These are phyloP conservation scores for Punica granatum DNA, from an alignment of 345 rosid genomes.

Conservation along the genomic window DNA sequence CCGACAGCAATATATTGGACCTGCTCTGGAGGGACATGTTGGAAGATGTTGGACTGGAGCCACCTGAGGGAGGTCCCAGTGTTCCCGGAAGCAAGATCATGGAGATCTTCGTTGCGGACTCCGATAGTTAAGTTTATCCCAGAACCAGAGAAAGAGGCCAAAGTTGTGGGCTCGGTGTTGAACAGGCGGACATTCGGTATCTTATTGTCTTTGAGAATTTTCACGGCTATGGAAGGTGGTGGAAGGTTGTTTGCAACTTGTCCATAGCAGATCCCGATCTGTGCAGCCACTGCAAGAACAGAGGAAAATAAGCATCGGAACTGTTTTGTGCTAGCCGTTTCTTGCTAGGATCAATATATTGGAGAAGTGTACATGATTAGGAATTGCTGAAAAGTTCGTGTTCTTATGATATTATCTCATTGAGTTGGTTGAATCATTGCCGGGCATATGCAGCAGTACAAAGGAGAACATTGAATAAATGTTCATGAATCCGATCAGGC, in stretches of 20 bases:
- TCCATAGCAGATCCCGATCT: constrained; percentile 35
- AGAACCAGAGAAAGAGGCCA: constrained; percentile 25
- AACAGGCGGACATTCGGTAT: constrained; percentile 26
- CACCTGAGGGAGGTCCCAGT: constrained; percentile 15
- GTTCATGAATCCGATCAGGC: neutral
- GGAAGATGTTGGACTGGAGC: constrained; percentile 28
- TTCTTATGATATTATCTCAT: too few relatives aligned
- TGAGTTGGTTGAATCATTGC: neutral
- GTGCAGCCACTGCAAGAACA: constrained; percentile 20
- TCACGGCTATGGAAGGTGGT: constrained; percentile 8
- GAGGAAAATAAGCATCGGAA: neutral
- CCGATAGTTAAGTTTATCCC: constrained; percentile 28
- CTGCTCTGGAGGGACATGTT: constrained; percentile 18
- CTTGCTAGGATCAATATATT: too few relatives aligned
- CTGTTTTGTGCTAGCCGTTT: too few relatives aligned
- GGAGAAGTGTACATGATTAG: too few relatives aligned
- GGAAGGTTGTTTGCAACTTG: constrained; percentile 30
- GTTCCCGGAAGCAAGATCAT: constrained; percentile 18
- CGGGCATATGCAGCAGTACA: neutral
- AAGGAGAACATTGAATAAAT: neutral
- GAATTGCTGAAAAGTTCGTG: too few relatives aligned
- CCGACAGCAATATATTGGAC: constrained; percentile 29
- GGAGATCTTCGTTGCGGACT: constrained; percentile 34
- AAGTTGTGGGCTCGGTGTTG: constrained; percentile 19
- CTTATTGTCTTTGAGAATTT: constrained; percentile 23